Base-by-base conservation (phyloP, 176 grass and related monocot species). In the Triticum timopheevii region DNA sequence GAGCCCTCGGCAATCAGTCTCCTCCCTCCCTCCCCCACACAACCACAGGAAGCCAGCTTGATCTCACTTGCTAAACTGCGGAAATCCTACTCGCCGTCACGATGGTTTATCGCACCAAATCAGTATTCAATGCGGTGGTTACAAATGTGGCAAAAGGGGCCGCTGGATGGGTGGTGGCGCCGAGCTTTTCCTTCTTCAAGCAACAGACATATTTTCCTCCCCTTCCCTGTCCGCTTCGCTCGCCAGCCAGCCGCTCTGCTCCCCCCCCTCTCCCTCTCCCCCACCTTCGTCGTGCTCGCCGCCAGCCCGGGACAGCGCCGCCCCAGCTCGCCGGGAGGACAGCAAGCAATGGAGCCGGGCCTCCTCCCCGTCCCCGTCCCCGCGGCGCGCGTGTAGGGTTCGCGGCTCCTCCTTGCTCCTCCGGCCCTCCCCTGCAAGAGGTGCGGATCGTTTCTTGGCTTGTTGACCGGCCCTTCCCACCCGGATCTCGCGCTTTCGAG, bases 221-320 rank as follows among this genome's bases (percentile, higher is more conserved):
- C 8, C 34, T 35, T 39, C 38, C 36, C 36, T 13, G 11, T 15
- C 15, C 17, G 34, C 0, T 23, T 23, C 65, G 78, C 54, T 6
- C 39, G 39, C 39, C 9, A 42, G 5, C 12, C 1, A 7, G 15
- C 11, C 61, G 66, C 6, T 19, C 28, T 38, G 0, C 62, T 34
- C 13, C 39, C 0, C 42, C 23, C 5, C 7, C 12, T 24, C 10
- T 11, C 40, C 38, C 39, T 39, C 39, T 40, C 39, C 39, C 39
- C 39, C 39, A 42, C 39, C 39, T 10, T 42, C 39, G 35, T 78
- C 4, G 54, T 47, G 49, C 73, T 83, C 84, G 36, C 76, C 80
- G 67, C 85, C 88, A 86, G 62, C 71, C 9, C 9, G 78, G 54
- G 44, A 54, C 65, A 79, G 66, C 89, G 31, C 86, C 84, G 71